Conservation (phyloP, 129 eudicot species). For the Glebionis coronaria region DNA sequence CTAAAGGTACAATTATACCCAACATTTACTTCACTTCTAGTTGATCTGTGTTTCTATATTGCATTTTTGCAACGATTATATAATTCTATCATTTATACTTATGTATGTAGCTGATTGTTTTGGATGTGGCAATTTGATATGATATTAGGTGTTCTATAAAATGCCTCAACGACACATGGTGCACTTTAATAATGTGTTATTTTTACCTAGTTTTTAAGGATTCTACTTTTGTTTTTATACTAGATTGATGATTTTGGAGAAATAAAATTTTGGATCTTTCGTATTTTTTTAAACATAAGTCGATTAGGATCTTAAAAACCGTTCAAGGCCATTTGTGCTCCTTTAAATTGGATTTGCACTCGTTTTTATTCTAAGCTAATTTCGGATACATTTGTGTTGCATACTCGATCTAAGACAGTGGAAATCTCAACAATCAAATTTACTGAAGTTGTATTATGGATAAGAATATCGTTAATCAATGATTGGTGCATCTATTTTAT, state of each 20-base stretch:
- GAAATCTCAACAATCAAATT: too few species aligned
- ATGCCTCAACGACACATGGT: not conserved
- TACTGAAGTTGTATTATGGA: too few species aligned
- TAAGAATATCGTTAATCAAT: too few species aligned
- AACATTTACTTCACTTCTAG: too few species aligned
- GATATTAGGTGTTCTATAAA: not conserved
- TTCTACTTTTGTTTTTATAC: not conserved
- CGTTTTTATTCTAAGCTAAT: not conserved
- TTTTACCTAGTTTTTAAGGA: not conserved
- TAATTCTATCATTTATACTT: too few species aligned
- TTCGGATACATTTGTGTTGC: too few species aligned
- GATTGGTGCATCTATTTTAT: too few species aligned
- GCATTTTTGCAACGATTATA: too few species aligned
- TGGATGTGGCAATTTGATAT: not conserved
- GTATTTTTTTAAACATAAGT: not conserved
- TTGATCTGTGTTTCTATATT: too few species aligned
- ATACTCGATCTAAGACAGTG: too few species aligned
- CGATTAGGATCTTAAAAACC: not conserved
- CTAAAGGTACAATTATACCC: too few species aligned
- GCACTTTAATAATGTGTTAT: not conserved
- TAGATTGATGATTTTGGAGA: not conserved
- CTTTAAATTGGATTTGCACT: not conserved
- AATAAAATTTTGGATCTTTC: not conserved
- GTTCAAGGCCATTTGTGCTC: not conserved
- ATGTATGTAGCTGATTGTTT: not conserved